Percentiles rank a stretch among this genome's conserved stretches.
phyloP scores from a whole-genome alignment of 2,329 filamentous ascomycete species.

The Aspergillus proliferans region DNA sequence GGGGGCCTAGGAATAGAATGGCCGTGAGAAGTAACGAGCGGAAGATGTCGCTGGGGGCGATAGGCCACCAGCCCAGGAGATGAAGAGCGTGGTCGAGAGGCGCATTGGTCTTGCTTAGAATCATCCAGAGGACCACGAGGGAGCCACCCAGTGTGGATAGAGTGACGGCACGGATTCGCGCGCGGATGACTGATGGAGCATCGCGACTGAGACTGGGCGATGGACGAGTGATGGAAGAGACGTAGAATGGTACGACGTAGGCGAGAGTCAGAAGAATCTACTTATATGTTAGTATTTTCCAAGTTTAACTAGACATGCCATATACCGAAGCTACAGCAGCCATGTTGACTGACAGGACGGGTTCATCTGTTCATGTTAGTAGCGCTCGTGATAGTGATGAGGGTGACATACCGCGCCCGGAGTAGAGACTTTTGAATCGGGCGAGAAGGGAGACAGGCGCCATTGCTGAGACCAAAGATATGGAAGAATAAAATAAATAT shows the following conservation, averaged over 20 bases:
- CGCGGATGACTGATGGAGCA: constrained; percentile 81
- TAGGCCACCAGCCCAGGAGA: constrained; percentile 74
- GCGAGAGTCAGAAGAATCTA: constrained; percentile 75
- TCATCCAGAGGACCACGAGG: constrained; percentile 59
- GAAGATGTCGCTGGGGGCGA: constrained; percentile 58
- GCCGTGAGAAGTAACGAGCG: constrained; percentile 64
- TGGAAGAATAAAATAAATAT: no score
- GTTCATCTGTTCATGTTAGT: constrained; percentile 23
- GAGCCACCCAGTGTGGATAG: constrained; percentile 67
- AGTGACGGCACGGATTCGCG: constrained; percentile 73
- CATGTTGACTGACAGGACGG: constrained; percentile 30
- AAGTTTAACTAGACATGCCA: background rate
- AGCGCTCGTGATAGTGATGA: no score
- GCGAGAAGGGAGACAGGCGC: constrained; percentile 15
- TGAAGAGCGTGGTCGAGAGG: constrained; percentile 54
- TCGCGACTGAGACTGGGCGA: constrained; percentile 75
- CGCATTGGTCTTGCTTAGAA: constrained; percentile 50
- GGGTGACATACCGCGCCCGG: constrained; percentile 19
- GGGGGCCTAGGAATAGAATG: constrained; percentile 73
- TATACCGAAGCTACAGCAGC: constrained; percentile 37
- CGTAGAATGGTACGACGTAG: constrained; percentile 89
- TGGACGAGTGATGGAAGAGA: constrained; percentile 71
- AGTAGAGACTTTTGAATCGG: constrained; percentile 28
- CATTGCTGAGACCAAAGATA: background rate
- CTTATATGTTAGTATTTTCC: background rate